phyloP scores from a whole-genome alignment of 148 eudicot genomes.

The Fagopyrum homotropicum region DNA sequence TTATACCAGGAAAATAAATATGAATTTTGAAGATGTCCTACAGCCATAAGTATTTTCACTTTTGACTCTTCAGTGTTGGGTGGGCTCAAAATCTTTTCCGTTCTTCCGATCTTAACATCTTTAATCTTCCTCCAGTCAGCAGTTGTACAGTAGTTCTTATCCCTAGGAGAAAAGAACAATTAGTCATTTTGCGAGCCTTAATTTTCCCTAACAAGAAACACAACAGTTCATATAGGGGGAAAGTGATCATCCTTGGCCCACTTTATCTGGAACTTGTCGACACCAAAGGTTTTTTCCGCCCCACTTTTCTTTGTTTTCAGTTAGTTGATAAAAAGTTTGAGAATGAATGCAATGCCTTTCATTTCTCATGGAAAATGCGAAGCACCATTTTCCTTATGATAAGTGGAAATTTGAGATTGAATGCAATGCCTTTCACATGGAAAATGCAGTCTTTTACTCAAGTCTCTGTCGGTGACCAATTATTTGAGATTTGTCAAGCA shows the following conservation, averaged over 20 bases:
- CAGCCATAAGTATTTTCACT: neutral
- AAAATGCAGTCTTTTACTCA: neutral
- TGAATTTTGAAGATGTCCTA: neutral
- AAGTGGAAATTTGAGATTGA: neutral
- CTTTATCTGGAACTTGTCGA: neutral
- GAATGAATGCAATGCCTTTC: neutral
- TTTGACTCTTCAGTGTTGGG: neutral
- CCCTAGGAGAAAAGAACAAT: neutral
- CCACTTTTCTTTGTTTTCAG: neutral
- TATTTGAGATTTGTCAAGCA: neutral
- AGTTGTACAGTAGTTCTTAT: neutral
- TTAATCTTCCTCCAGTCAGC: neutral
- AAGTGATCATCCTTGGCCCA: neutral
- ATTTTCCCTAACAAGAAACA: neutral
- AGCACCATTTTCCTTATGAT: neutral
- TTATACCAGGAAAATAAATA: neutral
- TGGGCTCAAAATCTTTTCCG: neutral
- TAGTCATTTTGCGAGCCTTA: neutral
- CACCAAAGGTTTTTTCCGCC: neutral
- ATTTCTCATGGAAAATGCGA: too few relatives aligned
- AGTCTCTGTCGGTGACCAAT: neutral
- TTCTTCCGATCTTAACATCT: neutral
- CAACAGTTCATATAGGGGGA: neutral
- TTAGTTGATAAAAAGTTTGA: neutral
- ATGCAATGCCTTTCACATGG: neutral